Conservation (phyloP, 345 rosid genomes). For the Combretum micranthum region DNA sequence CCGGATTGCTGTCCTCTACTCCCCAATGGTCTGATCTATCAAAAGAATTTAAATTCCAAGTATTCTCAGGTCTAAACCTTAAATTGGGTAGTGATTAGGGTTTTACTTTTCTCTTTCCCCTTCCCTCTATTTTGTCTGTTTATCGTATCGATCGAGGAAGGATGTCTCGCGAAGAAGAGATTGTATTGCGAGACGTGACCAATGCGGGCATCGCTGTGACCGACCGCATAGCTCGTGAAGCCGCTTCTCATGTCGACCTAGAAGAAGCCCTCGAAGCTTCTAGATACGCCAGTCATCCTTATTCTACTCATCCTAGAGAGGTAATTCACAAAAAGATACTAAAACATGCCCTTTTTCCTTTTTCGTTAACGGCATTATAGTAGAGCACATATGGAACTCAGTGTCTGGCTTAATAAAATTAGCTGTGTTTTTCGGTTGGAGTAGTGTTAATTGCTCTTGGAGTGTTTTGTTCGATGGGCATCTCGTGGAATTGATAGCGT, state of each 20-base stretch:
- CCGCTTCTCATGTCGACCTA: constrained; percentile 66
- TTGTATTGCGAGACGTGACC: constrained; percentile 77
- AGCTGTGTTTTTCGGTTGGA: no score
- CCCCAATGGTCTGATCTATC: not conserved
- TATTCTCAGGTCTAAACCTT: not conserved
- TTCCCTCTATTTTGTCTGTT: not conserved
- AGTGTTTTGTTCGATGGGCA: no score
- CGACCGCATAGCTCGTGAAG: constrained; percentile 84
- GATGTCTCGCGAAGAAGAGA: constrained; percentile 79
- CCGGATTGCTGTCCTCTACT: not conserved
- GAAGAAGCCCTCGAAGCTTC: constrained; percentile 94
- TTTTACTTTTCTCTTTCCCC: not conserved
- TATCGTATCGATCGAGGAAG: constrained; percentile 15
- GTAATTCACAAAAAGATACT: constrained; percentile 19
- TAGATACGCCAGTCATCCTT: constrained; percentile 88
- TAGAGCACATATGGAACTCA: no score
- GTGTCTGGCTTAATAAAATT: no score
- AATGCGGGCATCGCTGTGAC: constrained; percentile 66
- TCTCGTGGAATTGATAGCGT: no score
- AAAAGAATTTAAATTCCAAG: no score
- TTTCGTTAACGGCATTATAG: not conserved
- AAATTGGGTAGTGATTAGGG: not conserved
- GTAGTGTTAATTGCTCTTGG: no score
- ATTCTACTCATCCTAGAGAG: constrained; percentile 84
- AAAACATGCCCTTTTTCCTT: not conserved